Base-by-base conservation (phyloP, 2,329 filamentous ascomycete genomes). In the Neopestalotiopsis sp. region DNA sequence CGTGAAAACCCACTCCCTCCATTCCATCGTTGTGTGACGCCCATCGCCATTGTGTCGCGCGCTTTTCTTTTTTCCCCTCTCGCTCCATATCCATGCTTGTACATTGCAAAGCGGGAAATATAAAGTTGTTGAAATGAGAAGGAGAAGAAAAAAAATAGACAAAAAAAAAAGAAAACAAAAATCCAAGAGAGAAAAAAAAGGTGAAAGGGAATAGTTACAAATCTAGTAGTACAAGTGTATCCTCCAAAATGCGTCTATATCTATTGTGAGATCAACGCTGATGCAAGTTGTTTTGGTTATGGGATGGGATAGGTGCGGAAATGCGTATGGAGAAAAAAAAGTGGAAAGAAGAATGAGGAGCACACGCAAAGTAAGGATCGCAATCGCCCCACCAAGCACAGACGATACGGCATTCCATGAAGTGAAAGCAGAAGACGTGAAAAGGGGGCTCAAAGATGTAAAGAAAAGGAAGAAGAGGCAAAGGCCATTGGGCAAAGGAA, bases 131-230 rank as follows among this genome's bases (percentile, higher is more conserved):
- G 45, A 24, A 59, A 59, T 30, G 57, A 62, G 5, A 42, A 24
- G 13, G 49, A 4, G 66, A 62, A 65, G 67, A 57, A 65, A 67
- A 65, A 69, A 28, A 28, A 28, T 28, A 28, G 24, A 28, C 24
- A 28, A 28, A 28, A 70, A 59, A n/a, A 56, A 71, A 49, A 70
- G 66, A 68, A 67, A 70, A 56, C 65, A 45, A 67, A 70, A 71
- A 62, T 28, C 24, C 24, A 28, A 59, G 59, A 70, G 65, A 59
- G 32, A 64, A 67, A 62, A 69, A 30, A 62, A 65, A 66, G 62
- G 70, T 42, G 65, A 70, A 28, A 63, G 57, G 6, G 6, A 13
- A 61, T 24, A 28, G 32, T n/a, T 34, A 63, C 34, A 30, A 14
- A 34, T 66, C 64, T 67, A 67, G 40, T 67, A 32, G 65, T 67